Base-by-base conservation (phyloP, 257 asterid genomes). In the Primulina huaijiensis region DNA sequence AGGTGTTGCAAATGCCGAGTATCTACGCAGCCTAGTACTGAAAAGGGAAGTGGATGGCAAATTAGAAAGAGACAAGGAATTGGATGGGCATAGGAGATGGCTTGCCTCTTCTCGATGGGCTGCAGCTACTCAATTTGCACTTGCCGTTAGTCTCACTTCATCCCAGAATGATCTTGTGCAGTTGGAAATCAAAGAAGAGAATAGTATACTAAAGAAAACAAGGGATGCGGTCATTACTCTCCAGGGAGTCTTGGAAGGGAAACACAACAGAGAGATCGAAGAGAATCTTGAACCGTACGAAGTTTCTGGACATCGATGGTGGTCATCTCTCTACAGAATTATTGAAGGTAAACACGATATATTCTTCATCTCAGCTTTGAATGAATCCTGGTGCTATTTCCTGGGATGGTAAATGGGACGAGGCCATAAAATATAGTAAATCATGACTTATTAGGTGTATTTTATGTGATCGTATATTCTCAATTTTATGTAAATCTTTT, bases 101-200 rank as follows among this genome's bases (percentile, higher is more conserved):
- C 83, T 86, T 12, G 99, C 96, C 69, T 94, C 99, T 4, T 85
- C 97, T 9, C 89, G 96, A 3, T 94, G 99, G 99, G 91, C 91
- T 21, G 97, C 94, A 56, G 99, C 97, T 1, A 87, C 99, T 0
- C 99, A 89, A 71, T 94, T 77, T 67, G 98, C 97, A 0, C 89
- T 93, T 25, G 90, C 88, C 10, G 90, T 84, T 37, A 93, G 89
- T 79, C 95, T 89, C 65, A 88, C 96, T 61, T 91, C 97, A 27
- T 89, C 99, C 8, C 95, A 86, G 68, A 91, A 84, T 60, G 96
- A 89, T 74, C 96, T 91, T 6, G 72, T 86, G 80, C 96, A 80
- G 81, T 71, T 88, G 70, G 95, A 89, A 77, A 65, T 84, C 12
- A 65, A 70, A 37, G 95, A 86, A 23, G 90, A 82, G 12, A 81